Conservation (phyloP, 1,139 yeast genomes). For the Diutina pseudorugosa region DNA sequence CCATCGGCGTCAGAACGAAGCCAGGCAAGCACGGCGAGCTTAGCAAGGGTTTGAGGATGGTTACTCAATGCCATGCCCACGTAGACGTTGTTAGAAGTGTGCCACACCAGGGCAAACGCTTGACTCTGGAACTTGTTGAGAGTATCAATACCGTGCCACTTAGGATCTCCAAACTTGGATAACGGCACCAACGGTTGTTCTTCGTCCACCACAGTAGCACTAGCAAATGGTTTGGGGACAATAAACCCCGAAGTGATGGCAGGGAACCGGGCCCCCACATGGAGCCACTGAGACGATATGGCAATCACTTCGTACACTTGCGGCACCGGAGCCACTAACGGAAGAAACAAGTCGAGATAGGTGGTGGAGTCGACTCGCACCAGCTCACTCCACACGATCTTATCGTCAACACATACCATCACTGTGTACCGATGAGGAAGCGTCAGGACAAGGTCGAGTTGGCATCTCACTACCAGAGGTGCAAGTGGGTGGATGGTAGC, state of each 20-base stretch:
- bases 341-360: neutral
- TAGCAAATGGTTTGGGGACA: neutral
- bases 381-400: neutral
- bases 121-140: slow-evolving; percentile 62
- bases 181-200: neutral
- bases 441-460: neutral
- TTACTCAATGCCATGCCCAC: slow-evolving; percentile 66
- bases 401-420: neutral
- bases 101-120: slow-evolving; percentile 46
- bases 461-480: slow-evolving; percentile 1
- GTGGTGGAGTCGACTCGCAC: neutral
- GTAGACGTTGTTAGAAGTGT: slow-evolving; percentile 46
- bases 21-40: slow-evolving; percentile 32
- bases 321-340: neutral
- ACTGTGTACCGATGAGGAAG: neutral
- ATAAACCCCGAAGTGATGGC: neutral
- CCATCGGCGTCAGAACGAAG: neutral
- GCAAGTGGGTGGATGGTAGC: neutral
- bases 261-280: neutral
- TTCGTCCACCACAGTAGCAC: neutral
- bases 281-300: neutral
- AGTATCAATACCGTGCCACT: slow-evolving; percentile 32
- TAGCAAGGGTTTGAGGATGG: slow-evolving; percentile 66
- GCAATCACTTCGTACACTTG: neutral
- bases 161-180: slow-evolving; percentile 22